Evolutionary conservation across 495 filamentous ascomycete genomes (phyloP).

Genomic region (Aspergillus leporis): DNA sequence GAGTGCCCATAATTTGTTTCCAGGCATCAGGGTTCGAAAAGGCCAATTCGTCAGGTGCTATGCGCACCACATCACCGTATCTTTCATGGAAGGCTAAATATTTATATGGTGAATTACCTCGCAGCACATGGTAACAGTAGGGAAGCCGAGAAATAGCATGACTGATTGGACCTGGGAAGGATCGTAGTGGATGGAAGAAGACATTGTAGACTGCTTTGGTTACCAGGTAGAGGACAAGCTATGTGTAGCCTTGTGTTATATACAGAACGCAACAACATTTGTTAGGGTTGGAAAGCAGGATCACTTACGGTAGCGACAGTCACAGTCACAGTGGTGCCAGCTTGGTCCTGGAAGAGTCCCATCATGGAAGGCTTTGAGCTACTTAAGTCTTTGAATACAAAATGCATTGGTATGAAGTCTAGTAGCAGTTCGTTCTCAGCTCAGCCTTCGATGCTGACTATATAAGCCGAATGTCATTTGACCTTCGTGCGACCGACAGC

Average conservation of each 20-base stretch:
- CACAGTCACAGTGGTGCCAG: too few relatives aligned
- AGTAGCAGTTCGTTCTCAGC: too few relatives aligned
- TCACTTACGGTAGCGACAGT: too few relatives aligned
- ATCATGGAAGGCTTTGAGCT: too few relatives aligned
- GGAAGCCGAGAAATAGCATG: conserved; percentile 40
- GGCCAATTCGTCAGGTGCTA: conserved; percentile 54
- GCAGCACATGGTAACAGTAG: conserved; percentile 23
- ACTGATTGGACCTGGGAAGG: conserved; percentile 36
- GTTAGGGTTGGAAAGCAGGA: neutral
- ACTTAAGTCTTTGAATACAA: too few relatives aligned
- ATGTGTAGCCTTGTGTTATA: neutral
- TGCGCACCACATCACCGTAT: conserved; percentile 57
- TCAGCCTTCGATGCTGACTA: too few relatives aligned
- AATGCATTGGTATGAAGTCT: too few relatives aligned
- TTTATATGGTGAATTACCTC: conserved; percentile 40
- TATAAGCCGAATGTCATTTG: too few relatives aligned
- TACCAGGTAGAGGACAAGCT: neutral
- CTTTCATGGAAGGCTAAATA: conserved; percentile 45
- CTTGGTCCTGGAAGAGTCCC: too few relatives aligned
- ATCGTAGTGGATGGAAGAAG: conserved; percentile 34
- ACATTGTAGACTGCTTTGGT: conserved; percentile 38
- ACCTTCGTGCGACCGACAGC: too few relatives aligned
- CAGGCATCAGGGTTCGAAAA: conserved; percentile 51
- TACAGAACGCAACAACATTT: neutral
- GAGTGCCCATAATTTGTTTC: conserved; percentile 56